Conservation (phyloP, 805 yeast genomes). For the Yamadazyma akitaensis region DNA sequence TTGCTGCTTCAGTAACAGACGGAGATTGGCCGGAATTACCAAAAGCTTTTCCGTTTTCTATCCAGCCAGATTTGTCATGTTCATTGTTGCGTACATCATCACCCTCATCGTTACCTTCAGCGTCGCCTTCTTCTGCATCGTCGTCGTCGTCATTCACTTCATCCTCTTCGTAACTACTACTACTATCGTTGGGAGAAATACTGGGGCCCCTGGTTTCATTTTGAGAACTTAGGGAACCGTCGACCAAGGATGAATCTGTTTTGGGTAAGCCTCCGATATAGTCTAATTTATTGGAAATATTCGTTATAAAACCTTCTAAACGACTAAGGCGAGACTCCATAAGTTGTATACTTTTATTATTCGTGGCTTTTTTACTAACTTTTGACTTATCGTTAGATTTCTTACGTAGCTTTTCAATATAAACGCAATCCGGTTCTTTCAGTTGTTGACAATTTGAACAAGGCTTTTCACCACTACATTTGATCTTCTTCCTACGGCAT, state of each 20-base stretch:
- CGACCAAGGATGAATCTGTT: background rate
- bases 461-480: conserved; percentile 30
- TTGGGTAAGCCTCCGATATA: background rate
- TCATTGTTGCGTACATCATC: background rate
- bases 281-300: conserved; percentile 21
- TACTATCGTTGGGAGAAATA: conserved; percentile 8
- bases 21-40: too few relatives aligned
- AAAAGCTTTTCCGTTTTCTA: background rate
- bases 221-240: conserved; percentile 1
- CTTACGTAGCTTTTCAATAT: conserved; percentile 18
- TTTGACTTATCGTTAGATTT: conserved; percentile 1
- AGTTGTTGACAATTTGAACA: conserved; percentile 26
- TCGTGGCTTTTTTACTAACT: conserved; percentile 4
- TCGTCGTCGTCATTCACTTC: conserved; percentile 13
- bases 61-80: background rate
- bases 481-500: conserved; percentile 32
- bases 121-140: conserved; percentile 12
- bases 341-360: conserved; percentile 12
- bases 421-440: conserved; percentile 21
- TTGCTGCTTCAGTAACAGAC: background rate
- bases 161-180: conserved; percentile 12
- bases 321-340: conserved; percentile 21
- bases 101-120: background rate
- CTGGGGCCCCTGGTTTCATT: conserved; percentile 1
- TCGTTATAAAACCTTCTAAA: conserved; percentile 20